These are phyloP conservation scores for Helicosporidium sp. DNA, from an alignment of 139 green algal genomes.

Conservation along the genomic window DNA sequence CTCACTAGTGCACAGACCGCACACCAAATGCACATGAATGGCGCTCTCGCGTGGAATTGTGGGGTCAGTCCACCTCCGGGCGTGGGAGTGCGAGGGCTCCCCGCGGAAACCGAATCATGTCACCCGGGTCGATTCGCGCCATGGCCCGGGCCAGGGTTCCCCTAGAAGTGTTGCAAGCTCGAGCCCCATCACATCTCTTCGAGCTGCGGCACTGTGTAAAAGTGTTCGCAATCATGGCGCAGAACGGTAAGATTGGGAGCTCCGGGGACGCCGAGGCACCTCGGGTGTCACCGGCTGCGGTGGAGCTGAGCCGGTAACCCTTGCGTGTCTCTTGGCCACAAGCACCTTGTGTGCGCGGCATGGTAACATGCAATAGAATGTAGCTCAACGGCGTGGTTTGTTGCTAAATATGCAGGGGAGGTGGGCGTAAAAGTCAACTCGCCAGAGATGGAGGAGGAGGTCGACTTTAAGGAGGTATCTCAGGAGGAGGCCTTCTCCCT, in stretches of 20 bases:
- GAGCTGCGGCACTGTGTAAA: too few species aligned
- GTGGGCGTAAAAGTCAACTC: constrained; percentile 8
- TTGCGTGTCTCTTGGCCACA: neutral
- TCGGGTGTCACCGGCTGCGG: neutral
- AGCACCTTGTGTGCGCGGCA: neutral
- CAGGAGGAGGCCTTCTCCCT: constrained; percentile 12
- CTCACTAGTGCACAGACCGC: too few species aligned
- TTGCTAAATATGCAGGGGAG: neutral
- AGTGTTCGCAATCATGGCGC: neutral
- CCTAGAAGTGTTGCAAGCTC: neutral
- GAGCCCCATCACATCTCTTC: neutral
- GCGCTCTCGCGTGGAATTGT: too few species aligned
- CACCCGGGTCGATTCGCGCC: too few species aligned
- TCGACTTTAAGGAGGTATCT: constrained; percentile 53
- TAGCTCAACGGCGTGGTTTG: neutral
- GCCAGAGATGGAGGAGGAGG: constrained; percentile 19
- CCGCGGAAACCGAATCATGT: too few species aligned
- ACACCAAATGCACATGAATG: too few species aligned
- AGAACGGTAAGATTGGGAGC: neutral
- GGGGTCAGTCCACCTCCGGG: too few species aligned
- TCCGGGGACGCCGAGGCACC: neutral
- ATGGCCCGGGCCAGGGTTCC: too few species aligned
- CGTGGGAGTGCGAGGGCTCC: too few species aligned
- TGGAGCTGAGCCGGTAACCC: neutral
- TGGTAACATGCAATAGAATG: neutral